A percentile compares a stretch with the other conserved stretches of the same genome.
Evolutionary conservation across 257 asterid genomes (phyloP).

Genomic region (Scutellaria baicalensis): DNA sequence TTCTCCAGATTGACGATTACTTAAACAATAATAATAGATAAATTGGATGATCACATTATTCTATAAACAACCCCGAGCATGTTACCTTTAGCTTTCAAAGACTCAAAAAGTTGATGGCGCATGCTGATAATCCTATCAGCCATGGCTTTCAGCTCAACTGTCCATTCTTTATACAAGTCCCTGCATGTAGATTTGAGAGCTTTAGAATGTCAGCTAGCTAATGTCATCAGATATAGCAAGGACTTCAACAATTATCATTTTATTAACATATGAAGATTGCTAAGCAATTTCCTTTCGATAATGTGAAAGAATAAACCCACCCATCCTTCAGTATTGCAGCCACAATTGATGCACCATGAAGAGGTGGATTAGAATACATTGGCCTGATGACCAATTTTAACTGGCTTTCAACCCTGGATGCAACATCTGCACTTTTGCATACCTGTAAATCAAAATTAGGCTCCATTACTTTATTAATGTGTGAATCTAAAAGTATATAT

Average conservation of each 20-base stretch:
- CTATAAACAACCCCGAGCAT: not conserved
- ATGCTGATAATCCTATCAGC: constrained; percentile 81
- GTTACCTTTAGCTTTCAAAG: constrained; percentile 56
- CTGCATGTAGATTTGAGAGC: constrained; percentile 28
- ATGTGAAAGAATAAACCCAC: constrained; percentile 16
- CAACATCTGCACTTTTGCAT: constrained; percentile 53
- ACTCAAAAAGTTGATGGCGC: constrained; percentile 70
- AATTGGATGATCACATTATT: not conserved
- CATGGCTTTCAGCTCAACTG: constrained; percentile 75
- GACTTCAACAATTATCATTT: not conserved
- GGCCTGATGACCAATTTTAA: constrained; percentile 79
- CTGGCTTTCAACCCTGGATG: constrained; percentile 72
- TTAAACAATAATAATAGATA: not conserved
- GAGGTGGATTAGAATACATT: constrained; percentile 79
- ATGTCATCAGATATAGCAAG: not conserved
- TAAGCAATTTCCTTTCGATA: not conserved
- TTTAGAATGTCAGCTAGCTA: not conserved
- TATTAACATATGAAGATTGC: not conserved
- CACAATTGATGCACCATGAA: constrained; percentile 79
- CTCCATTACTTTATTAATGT: not conserved
- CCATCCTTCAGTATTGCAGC: constrained; percentile 68
- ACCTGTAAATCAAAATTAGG: constrained; percentile 37
- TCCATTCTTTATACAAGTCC: constrained; percentile 62
- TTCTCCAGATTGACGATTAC: not conserved
- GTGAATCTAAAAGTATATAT: not conserved